Base-by-base conservation (phyloP, 2,329 filamentous ascomycete species). In the Pestalotiopsis sp. region DNA sequence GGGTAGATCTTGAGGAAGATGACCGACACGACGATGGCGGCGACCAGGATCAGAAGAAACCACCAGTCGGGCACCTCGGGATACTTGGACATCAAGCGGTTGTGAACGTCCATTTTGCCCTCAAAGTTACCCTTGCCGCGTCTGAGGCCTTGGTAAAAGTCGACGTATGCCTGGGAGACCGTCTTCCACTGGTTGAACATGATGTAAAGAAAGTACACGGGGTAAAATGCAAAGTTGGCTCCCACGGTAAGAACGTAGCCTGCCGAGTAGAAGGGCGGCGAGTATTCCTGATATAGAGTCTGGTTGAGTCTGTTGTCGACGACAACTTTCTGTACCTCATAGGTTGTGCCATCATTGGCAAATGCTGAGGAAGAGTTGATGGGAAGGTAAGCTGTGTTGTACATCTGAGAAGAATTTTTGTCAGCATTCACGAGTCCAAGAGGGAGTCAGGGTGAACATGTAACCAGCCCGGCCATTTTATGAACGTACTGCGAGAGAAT, bases 31-130 rank as follows among this genome's bases (percentile, higher is more conserved):
- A 80, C 72, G 67, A 81, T 75, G 66, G 78, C 76, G 57, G 45
- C 70, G 23, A 76, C 69, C 4, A 84, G 76, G 57, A 84, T 82
- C 41, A 79, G 39, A 5, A 84, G 71, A 72, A 83, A 84, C 84
- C 83, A 86, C 84, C 84, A 86, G 68, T 85, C 84, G 0, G 84
- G 84, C 0, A 85, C 83, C 61, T 85, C 84, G 0, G 77, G 75
- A 69, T 85, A 86, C 2, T 75, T 77, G 4, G 76, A 72, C 83
- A 86, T 85, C 1, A 83, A 74, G 0, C 81, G 75, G 2, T 75
- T 82, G 52, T 85, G 82, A 0, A 83, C 72, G 69, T 86, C 83
- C 66, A 80, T 81, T 14, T 81, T 80, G 2, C 78, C 80, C 4
- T 80, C 81, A 67, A 83, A 84, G 69, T 83, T 83, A 6, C 79